These are phyloP conservation scores for Fomitopsis serialis DNA, from an alignment of 768 basidiomycete species.

Conservation along the genomic window DNA sequence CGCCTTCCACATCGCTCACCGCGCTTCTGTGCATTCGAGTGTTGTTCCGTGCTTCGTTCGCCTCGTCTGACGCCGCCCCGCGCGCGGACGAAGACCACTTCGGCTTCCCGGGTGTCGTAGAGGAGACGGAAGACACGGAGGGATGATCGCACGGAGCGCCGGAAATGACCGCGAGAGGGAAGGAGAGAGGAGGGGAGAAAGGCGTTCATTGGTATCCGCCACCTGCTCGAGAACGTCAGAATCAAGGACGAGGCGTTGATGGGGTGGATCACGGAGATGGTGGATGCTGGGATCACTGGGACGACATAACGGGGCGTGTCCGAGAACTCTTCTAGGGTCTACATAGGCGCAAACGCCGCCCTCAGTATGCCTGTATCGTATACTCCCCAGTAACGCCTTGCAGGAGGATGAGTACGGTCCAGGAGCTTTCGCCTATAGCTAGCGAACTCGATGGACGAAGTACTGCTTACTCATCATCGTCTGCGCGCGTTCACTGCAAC, in stretches of 20 bases:
- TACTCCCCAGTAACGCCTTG: too few relatives aligned
- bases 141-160: constrained; percentile 19
- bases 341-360: too few relatives aligned
- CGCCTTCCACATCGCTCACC: constrained; percentile 70
- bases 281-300: constrained; percentile 37
- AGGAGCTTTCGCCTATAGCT: too few relatives aligned
- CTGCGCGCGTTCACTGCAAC: too few relatives aligned
- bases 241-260: constrained; percentile 59
- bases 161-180: constrained; percentile 44
- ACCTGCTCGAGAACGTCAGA: constrained; percentile 57
- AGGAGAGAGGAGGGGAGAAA: constrained; percentile 67
- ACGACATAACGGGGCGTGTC: constrained; percentile 8
- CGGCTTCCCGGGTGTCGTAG: constrained; percentile 81
- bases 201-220: constrained; percentile 61
- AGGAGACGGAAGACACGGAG: constrained; percentile 70
- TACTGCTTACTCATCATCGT: too few relatives aligned
- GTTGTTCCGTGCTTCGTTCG: constrained; percentile 76
- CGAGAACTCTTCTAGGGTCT: too few relatives aligned
- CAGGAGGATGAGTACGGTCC: too few relatives aligned
- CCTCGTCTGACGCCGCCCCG: constrained; percentile 59
- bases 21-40: constrained; percentile 81
- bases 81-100: constrained; percentile 81
- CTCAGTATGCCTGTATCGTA: too few relatives aligned
- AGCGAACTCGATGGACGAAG: too few relatives aligned
- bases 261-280: constrained; percentile 58